phyloP scores from a whole-genome alignment of 176 grass and related monocot genomes.

The Saccharum spontaneum region DNA sequence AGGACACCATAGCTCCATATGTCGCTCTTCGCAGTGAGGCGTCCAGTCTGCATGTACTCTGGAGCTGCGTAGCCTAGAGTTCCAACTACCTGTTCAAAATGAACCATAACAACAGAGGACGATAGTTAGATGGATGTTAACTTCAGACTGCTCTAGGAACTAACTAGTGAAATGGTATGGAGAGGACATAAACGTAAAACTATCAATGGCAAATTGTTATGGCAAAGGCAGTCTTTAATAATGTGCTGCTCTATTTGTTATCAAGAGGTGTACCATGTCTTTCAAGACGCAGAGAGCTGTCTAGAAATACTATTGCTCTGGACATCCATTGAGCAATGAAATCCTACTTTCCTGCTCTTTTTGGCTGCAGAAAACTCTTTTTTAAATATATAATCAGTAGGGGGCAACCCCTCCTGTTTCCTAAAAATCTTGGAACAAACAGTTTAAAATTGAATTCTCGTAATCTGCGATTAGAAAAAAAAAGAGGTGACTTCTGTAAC shows the following conservation, averaged over 20 bases:
- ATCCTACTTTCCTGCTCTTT: not conserved
- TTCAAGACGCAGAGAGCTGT: not conserved
- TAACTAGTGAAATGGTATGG: not conserved
- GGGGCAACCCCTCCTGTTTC: not conserved
- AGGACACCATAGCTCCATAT: slow-evolving; percentile 95
- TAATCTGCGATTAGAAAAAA: not conserved
- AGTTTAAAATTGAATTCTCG: slow-evolving; percentile 11
- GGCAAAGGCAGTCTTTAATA: not conserved
- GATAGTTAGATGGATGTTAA: slow-evolving; percentile 22
- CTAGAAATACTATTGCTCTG: not conserved
- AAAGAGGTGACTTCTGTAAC: not conserved
- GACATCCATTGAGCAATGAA: not conserved
- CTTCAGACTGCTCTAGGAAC: not conserved
- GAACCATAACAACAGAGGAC: not conserved
- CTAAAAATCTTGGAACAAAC: not conserved
- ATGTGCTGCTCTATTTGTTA: not conserved
- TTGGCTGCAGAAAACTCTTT: not conserved
- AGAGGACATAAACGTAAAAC: not conserved
- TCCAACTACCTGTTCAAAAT: slow-evolving; percentile 66
- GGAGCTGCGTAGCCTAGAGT: slow-evolving; percentile 91
- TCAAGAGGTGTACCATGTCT: not conserved
- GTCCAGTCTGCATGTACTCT: slow-evolving; percentile 92
- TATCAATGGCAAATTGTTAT: not conserved
- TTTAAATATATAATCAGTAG: not conserved
- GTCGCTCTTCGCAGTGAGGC: slow-evolving; percentile 81